These are phyloP conservation scores for Pachyrhizus erosus DNA, from an alignment of 306 rosid genomes.

Conservation along the genomic window DNA sequence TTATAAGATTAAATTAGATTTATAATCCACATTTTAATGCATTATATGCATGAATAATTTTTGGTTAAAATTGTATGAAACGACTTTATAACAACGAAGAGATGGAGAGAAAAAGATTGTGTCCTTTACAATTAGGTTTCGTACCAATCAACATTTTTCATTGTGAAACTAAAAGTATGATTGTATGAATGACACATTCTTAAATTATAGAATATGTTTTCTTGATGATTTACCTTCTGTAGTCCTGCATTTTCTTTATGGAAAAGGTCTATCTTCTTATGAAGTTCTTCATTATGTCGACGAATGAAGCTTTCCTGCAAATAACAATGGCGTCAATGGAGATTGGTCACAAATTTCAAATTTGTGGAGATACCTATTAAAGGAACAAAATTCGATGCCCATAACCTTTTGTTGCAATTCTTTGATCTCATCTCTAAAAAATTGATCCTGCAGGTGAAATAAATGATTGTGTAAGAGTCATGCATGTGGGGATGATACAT, in stretches of 20 bases:
- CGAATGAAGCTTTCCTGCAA: conserved; percentile 58
- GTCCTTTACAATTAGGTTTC: background rate
- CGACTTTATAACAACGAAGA: background rate
- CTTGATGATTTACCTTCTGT: conserved; percentile 50
- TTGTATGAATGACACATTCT: background rate
- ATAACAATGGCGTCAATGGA: conserved; percentile 24
- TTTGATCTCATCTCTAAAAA: conserved; percentile 58
- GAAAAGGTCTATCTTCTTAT: conserved; percentile 47
- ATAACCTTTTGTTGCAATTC: conserved; percentile 58
- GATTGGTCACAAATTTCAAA: conserved; percentile 16
- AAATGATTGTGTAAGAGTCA: conserved; percentile 30
- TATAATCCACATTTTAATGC: too few species aligned
- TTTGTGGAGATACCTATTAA: conserved; percentile 5
- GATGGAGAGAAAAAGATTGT: background rate
- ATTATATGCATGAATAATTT: background rate
- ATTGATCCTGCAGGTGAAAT: conserved; percentile 58
- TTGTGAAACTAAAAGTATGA: background rate
- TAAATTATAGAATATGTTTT: background rate
- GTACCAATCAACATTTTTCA: background rate
- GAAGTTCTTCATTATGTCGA: conserved; percentile 55
- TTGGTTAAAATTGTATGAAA: background rate
- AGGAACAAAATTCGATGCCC: conserved; percentile 7
- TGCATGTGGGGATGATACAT: background rate
- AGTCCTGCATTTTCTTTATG: conserved; percentile 59
- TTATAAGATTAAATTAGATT: too few species aligned